phyloP scores from a whole-genome alignment of 495 filamentous ascomycete genomes.

The Chaetomium fimeti region DNA sequence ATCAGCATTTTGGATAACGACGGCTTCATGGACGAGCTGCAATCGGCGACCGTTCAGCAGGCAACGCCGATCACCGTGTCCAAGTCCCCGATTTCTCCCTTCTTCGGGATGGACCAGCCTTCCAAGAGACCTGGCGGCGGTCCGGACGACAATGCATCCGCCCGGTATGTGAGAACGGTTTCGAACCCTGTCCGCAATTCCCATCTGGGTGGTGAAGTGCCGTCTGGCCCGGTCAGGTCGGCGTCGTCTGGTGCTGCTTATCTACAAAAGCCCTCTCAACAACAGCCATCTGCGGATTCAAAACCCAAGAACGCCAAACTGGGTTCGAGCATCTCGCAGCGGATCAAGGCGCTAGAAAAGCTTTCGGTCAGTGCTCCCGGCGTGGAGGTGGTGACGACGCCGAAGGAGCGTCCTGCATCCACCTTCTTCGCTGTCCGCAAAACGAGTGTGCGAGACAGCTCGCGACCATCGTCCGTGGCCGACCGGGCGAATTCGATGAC shows the following conservation, averaged over 20 bases:
- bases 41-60: constrained; percentile 76
- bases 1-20: constrained; percentile 75
- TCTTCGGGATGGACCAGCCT: constrained; percentile 51
- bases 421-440: constrained; percentile 57
- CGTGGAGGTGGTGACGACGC: constrained; percentile 23
- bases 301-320: constrained; percentile 75
- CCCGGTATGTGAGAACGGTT: constrained; percentile 41
- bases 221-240: constrained; percentile 43
- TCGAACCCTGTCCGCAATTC: constrained; percentile 50
- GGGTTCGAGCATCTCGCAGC: constrained; percentile 82
- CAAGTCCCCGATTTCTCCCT: constrained; percentile 74
- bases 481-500: constrained; percentile 45
- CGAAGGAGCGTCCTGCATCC: constrained; percentile 39
- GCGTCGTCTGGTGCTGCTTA: constrained; percentile 50
- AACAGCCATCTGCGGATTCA: constrained; percentile 42
- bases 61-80: constrained; percentile 79
- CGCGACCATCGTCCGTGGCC: constrained; percentile 47
- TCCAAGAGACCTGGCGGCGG: constrained; percentile 31
- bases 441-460: constrained; percentile 40
- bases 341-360: constrained; percentile 83
- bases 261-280: constrained; percentile 49
- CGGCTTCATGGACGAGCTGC: constrained; percentile 85
- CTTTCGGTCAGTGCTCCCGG: constrained; percentile 51
- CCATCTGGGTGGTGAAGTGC: constrained; percentile 40
- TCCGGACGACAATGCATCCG: constrained; percentile 31